phyloP scores from a whole-genome alignment of 495 filamentous ascomycete genomes.

The Pseudomonodictys pantanalensis region DNA sequence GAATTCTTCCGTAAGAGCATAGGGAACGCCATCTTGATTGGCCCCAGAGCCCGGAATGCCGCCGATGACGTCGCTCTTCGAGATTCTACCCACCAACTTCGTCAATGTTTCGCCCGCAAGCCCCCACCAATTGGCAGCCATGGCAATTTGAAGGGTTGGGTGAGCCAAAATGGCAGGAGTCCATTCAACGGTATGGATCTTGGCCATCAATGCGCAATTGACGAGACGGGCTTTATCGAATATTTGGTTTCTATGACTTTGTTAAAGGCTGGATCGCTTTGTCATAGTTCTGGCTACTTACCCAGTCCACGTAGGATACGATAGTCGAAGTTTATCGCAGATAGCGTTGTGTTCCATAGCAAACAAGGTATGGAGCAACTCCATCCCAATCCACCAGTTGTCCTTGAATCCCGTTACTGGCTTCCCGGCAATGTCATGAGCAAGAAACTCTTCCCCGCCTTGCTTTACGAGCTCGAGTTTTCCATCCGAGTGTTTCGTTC shows the following conservation, averaged over 20 bases:
- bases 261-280: not conserved
- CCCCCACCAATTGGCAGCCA: constrained; percentile 49
- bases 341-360: constrained; percentile 47
- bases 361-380: constrained; percentile 47
- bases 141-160: constrained; percentile 42
- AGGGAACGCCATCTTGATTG: constrained; percentile 40
- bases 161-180: constrained; percentile 48
- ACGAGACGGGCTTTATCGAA: constrained; percentile 49
- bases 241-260: constrained; percentile 36
- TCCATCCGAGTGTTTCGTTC: constrained; percentile 34
- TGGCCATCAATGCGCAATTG: constrained; percentile 49
- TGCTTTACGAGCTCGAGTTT: constrained; percentile 39
- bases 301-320: constrained; percentile 38
- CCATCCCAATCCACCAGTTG: constrained; percentile 46
- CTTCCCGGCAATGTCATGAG: constrained; percentile 37
- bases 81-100: constrained; percentile 43
- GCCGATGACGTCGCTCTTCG: constrained; percentile 42
- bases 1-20: constrained; percentile 47
- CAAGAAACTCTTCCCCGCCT: constrained; percentile 38
- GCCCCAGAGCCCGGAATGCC: constrained; percentile 45
- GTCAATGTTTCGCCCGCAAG: constrained; percentile 43
- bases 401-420: constrained; percentile 45
- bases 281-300: constrained; percentile 11
- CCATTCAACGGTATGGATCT: constrained; percentile 51
- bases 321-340: constrained; percentile 37